These are phyloP conservation scores for Tolypocladium pustulatum DNA, from an alignment of 2,329 filamentous ascomycete genomes.

Conservation along the genomic window DNA sequence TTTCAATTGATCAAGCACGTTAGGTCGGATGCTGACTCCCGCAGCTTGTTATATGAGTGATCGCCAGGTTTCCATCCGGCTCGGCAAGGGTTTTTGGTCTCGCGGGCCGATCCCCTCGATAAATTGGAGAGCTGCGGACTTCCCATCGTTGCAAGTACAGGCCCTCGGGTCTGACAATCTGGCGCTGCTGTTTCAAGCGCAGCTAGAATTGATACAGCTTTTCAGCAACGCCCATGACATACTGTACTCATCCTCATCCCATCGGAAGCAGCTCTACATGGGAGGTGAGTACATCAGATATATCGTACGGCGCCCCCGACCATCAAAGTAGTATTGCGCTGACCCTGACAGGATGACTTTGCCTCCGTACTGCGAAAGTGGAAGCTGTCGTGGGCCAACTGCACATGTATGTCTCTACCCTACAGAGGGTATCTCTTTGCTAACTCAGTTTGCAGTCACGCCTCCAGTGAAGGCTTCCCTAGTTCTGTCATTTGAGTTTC, in stretches of 20 bases:
- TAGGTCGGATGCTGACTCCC: background rate
- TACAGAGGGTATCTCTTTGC: background rate
- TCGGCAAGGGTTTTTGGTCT: slow-evolving; percentile 66
- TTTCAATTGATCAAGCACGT: background rate
- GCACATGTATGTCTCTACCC: slow-evolving; percentile 39
- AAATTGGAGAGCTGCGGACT: slow-evolving; percentile 53
- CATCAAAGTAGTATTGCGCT: no score
- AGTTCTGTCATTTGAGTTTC: slow-evolving; percentile 61
- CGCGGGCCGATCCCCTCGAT: slow-evolving; percentile 58
- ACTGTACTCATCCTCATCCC: slow-evolving; percentile 59
- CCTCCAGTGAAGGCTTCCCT: slow-evolving; percentile 56
- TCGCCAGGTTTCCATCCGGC: slow-evolving; percentile 57
- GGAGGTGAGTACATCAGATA: slow-evolving; percentile 66
- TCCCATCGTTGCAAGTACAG: slow-evolving; percentile 52
- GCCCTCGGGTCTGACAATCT: slow-evolving; percentile 53
- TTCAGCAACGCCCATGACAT: slow-evolving; percentile 68
- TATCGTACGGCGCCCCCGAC: slow-evolving; percentile 26
- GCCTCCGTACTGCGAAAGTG: slow-evolving; percentile 57
- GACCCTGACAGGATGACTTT: slow-evolving; percentile 46
- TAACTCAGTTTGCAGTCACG: slow-evolving; percentile 32
- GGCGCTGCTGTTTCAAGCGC: slow-evolving; percentile 59
- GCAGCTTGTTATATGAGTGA: slow-evolving; percentile 54
- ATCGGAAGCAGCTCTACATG: slow-evolving; percentile 58
- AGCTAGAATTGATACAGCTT: slow-evolving; percentile 59
- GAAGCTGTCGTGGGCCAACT: slow-evolving; percentile 59